A percentile compares a stretch with the other conserved stretches of the same genome.
These are phyloP conservation scores for Achlya hypogyna DNA, from an alignment of 352 stramenopile species.

Conservation along the genomic window DNA sequence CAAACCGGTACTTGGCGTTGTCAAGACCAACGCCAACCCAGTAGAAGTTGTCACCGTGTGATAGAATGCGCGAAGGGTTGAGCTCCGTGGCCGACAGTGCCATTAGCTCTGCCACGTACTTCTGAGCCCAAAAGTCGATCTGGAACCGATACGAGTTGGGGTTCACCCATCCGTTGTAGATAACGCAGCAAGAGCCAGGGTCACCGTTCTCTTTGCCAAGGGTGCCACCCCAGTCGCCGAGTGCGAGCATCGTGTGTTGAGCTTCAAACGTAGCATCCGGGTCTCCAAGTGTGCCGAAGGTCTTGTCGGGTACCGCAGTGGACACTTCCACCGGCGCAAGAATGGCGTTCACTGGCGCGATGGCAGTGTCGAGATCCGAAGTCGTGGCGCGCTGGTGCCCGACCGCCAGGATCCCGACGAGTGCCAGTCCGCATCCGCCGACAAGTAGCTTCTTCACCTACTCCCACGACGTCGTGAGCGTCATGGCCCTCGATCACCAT, in stretches of 20 bases:
- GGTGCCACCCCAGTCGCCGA: conserved; percentile 79
- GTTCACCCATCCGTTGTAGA: conserved; percentile 46
- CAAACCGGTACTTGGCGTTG: conserved; percentile 11
- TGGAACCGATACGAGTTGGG: conserved; percentile 31
- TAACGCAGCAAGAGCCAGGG: conserved; percentile 81
- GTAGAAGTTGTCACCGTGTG: conserved; percentile 22
- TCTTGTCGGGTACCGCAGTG: not conserved
- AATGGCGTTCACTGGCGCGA: not conserved
- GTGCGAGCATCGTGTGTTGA: conserved; percentile 74
- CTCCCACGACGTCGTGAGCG: not conserved
- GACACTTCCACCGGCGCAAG: not conserved
- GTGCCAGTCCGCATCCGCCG: not conserved
- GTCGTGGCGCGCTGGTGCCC: not conserved
- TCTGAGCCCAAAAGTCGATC: conserved; percentile 11
- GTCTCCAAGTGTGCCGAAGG: not conserved
- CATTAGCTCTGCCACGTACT: conserved; percentile 18
- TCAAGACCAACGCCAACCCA: conserved; percentile 10
- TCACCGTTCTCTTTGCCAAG: conserved; percentile 53
- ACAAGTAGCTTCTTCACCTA: not conserved
- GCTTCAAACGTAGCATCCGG: conserved; percentile 25
- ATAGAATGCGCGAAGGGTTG: not conserved
- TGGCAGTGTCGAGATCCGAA: not conserved
- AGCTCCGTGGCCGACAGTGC: conserved; percentile 3
- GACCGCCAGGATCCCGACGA: not conserved
- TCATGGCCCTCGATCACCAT: not conserved